Conservation (phyloP, 495 filamentous ascomycete species). For the Lepidopterella palustris region DNA sequence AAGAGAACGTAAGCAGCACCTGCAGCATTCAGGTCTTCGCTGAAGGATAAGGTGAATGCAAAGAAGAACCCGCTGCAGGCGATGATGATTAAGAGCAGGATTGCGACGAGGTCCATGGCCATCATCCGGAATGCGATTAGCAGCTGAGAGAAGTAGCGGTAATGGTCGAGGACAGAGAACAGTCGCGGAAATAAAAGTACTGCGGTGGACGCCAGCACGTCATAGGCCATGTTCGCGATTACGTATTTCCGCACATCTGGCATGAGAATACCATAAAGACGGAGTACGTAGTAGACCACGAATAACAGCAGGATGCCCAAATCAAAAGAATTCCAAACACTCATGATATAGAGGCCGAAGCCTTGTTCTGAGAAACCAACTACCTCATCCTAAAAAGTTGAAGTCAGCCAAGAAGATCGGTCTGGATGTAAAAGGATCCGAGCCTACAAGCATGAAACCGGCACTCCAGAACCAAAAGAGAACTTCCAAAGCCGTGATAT, state of each 20-base stretch:
- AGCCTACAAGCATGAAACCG: slow-evolving; percentile 72
- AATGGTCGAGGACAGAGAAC: slow-evolving; percentile 88
- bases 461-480: slow-evolving; percentile 96
- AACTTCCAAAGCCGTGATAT: slow-evolving; percentile 74
- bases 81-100: slow-evolving; percentile 75
- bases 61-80: slow-evolving; percentile 91
- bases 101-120: slow-evolving; percentile 77
- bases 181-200: slow-evolving; percentile 83
- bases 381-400: slow-evolving; percentile 56
- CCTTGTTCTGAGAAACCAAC: slow-evolving; percentile 91
- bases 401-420: neutral
- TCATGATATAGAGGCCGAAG: slow-evolving; percentile 91
- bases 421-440: neutral
- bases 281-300: slow-evolving; percentile 79
- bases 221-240: slow-evolving; percentile 75
- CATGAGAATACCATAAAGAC: slow-evolving; percentile 76
- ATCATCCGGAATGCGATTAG: slow-evolving; percentile 90
- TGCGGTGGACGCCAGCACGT: slow-evolving; percentile 81
- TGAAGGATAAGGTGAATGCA: slow-evolving; percentile 78
- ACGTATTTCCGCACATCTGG: slow-evolving; percentile 56
- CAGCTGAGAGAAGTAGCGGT: slow-evolving; percentile 88
- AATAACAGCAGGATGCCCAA: slow-evolving; percentile 80
- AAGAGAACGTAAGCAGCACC: slow-evolving; percentile 81
- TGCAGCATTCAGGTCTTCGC: slow-evolving; percentile 53
- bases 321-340: slow-evolving; percentile 94